Conservation (phyloP, 768 basidiomycete species). For the Boletus subcaerulescens region DNA sequence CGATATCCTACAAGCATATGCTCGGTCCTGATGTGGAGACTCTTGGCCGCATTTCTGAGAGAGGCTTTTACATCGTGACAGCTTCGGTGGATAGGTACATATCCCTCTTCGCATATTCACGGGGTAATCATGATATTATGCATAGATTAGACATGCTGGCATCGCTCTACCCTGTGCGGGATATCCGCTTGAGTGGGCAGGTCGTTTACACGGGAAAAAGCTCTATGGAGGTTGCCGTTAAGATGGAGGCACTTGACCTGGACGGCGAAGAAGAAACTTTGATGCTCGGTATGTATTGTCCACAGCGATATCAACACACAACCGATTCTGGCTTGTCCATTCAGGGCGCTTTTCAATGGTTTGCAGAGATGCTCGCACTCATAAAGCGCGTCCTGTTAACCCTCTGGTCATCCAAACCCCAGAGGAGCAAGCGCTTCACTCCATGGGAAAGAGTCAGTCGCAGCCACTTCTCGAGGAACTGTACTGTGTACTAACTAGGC, state of each 20-base stretch:
- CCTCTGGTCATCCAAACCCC: constrained; percentile 54
- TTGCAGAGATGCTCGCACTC: constrained; percentile 67
- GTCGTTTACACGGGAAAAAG: constrained; percentile 75
- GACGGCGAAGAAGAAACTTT: constrained; percentile 56
- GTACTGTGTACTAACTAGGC: not conserved
- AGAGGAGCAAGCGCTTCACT: constrained; percentile 60
- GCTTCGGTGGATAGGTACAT: constrained; percentile 72
- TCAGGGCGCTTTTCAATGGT: constrained; percentile 93
- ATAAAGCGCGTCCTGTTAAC: constrained; percentile 62
- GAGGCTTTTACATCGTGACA: constrained; percentile 80
- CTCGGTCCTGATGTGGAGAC: constrained; percentile 60
- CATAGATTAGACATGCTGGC: constrained; percentile 65
- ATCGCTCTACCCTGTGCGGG: constrained; percentile 54
- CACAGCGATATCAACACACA: not conserved
- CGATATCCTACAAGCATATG: constrained; percentile 81
- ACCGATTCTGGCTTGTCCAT: not conserved
- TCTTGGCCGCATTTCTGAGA: constrained; percentile 53
- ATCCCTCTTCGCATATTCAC: not conserved
- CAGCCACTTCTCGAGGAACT: not conserved
- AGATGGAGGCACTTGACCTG: constrained; percentile 66
- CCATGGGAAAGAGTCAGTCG: constrained; percentile 64
- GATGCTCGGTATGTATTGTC: constrained; percentile 47
- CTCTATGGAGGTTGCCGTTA: constrained; percentile 84
- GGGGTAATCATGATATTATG: not conserved
- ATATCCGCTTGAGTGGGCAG: constrained; percentile 74